Base-by-base conservation (phyloP, 352 stramenopile genomes). In the Phytopythium aichiense region DNA sequence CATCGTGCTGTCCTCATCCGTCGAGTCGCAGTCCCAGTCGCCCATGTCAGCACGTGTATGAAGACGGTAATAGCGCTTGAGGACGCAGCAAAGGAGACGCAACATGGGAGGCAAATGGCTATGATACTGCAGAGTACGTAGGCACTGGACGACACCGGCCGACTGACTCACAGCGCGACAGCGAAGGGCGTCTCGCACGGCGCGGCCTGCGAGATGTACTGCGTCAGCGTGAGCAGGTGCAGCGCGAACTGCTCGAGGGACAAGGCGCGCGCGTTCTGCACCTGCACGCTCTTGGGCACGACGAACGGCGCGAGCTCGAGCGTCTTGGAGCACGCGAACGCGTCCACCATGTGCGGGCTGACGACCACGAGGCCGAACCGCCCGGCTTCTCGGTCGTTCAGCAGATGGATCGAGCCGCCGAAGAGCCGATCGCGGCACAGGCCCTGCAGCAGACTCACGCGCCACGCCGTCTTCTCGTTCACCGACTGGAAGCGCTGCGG, bases 341-440 rank as follows among this genome's bases (percentile, higher is more conserved):
- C 71, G 54, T 89, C 80, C 2, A 77, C 68, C 51, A 82, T 73
- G 58, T 89, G 76, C 30, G 80, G 80, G 60, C 74, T 88, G 3
- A 84, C 69, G 37, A 89, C 72, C 15, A 89, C 67, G 9, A 89
- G 71, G 15, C 80, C 80, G 51, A 89, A 89, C 25, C 68, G 76
- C 15, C 80, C 80, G 9, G 69, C 55, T 12, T 45, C 45, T 1
- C 58, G 61, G 25, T 87, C 71, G 13, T 75, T 43, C 12, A 89
- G 66, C 48, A 80, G 66, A 37, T 85, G 74, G 4, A 77, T 68
- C 2, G 67, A 64, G 15, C 63, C 74, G 13, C 76, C 76, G 40
- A 84, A 89, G 13, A 89, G 66, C 9, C 74, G 72, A 12, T 89
- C 78, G 12, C 76, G 77, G 53, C 76, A 83, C 31, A 89, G 70